phyloP scores from a whole-genome alignment of 768 basidiomycete species.

The Psilocybe cyanescens region DNA sequence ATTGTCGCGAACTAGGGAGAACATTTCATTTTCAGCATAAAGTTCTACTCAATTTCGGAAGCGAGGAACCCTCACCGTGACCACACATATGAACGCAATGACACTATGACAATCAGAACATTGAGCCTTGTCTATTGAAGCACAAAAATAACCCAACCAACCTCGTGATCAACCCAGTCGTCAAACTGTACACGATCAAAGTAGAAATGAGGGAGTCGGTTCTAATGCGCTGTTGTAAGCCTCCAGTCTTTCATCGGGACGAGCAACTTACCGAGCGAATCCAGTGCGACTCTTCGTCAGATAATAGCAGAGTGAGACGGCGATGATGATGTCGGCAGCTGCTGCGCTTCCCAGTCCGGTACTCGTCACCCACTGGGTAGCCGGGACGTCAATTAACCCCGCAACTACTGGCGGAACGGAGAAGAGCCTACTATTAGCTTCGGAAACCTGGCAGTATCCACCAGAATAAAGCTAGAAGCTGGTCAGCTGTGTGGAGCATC shows the following conservation, averaged over 20 bases:
- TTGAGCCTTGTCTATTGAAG: not conserved
- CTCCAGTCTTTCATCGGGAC: not conserved
- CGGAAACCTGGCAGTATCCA: constrained; percentile 34
- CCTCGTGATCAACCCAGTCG: constrained; percentile 49
- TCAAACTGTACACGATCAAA: constrained; percentile 46
- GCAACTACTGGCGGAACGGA: constrained; percentile 1
- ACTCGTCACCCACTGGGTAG: constrained; percentile 50
- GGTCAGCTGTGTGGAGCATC: constrained; percentile 10
- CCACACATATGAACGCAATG: constrained; percentile 42
- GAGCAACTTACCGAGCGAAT: constrained; percentile 36
- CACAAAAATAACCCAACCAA: constrained; percentile 11
- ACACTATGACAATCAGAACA: constrained; percentile 28
- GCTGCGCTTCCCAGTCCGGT: constrained; percentile 50
- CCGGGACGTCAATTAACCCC: constrained; percentile 46
- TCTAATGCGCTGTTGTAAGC: constrained; percentile 23
- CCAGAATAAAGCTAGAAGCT: constrained; percentile 35
- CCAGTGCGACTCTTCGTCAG: constrained; percentile 53
- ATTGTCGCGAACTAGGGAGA: constrained; percentile 42
- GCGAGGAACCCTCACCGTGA: constrained; percentile 34
- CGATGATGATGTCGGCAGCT: constrained; percentile 54
- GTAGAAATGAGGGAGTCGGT: constrained; percentile 49
- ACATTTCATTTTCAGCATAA: constrained; percentile 5
- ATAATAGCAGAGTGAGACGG: constrained; percentile 49
- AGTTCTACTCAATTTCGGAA: not conserved
- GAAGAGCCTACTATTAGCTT: constrained; percentile 36